A percentile compares a stretch with the other conserved stretches of the same genome.
These are phyloP conservation scores for Boletus sp. DNA, from an alignment of 1,284 basidiomycete species.

Conservation along the genomic window DNA sequence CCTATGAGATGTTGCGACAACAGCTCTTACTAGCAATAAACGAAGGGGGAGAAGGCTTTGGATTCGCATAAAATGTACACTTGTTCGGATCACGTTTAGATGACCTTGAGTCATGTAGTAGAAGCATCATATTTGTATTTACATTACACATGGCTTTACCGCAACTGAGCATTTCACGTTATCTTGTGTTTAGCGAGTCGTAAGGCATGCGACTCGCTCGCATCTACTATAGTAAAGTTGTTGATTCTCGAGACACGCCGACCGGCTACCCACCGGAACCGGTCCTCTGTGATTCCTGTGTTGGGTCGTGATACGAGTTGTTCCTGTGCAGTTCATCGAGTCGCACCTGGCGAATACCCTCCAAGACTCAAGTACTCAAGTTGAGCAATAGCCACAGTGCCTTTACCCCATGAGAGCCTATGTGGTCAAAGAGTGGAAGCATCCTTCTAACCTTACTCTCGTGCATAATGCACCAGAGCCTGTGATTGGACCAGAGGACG, in stretches of 20 bases:
- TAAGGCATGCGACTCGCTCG: background rate
- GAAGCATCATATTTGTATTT: conserved; percentile 38
- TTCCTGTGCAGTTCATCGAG: background rate
- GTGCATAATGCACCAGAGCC: conserved; percentile 63
- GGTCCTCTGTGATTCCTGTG: too few relatives aligned
- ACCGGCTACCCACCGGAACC: background rate
- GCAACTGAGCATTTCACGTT: conserved; percentile 3
- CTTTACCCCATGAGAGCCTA: conserved; percentile 72
- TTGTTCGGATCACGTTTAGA: conserved; percentile 13
- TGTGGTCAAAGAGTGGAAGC: conserved; percentile 67
- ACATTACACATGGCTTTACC: conserved; percentile 26
- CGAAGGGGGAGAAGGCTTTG: conserved; percentile 92
- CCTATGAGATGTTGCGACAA: conserved; percentile 91
- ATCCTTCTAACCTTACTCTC: conserved; percentile 69
- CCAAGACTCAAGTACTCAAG: background rate
- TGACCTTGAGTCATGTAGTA: conserved; percentile 24
- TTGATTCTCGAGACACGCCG: background rate
- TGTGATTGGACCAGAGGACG: conserved; percentile 50
- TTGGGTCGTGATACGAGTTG: too few relatives aligned
- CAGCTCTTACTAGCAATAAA: conserved; percentile 87
- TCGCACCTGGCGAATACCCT: background rate
- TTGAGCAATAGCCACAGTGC: background rate
- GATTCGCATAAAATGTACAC: conserved; percentile 56
- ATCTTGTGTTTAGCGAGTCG: background rate
- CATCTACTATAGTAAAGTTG: background rate